Percentiles rank a stretch among this genome's conserved stretches.
phyloP scores from a whole-genome alignment of 352 stramenopile genomes.

The Elongisporangium prolatum region DNA sequence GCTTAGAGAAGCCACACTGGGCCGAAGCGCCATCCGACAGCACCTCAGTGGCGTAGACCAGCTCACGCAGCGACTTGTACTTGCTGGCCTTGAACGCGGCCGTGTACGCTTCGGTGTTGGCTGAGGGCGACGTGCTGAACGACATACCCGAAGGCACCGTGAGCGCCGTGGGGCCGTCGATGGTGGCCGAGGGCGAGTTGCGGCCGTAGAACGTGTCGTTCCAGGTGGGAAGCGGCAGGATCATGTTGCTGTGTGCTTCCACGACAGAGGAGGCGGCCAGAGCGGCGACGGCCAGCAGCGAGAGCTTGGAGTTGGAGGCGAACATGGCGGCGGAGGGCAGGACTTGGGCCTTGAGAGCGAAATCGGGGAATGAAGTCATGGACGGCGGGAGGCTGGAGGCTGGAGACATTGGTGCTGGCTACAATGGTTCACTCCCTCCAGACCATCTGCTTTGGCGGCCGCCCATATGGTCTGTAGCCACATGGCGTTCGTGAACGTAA shows the following conservation, averaged over 20 bases:
- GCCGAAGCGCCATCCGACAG: slow-evolving; percentile 14
- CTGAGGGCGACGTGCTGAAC: slow-evolving; percentile 20
- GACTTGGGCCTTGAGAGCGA: not conserved
- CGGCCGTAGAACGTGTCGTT: slow-evolving; percentile 15
- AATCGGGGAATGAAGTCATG: not conserved
- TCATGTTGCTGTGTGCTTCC: slow-evolving; percentile 26
- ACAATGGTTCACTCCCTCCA: not conserved
- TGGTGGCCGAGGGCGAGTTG: slow-evolving; percentile 18
- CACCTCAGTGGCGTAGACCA: slow-evolving; percentile 24
- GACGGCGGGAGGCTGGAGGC: not conserved
- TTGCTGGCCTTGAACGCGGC: slow-evolving; percentile 28
- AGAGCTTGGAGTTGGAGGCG: not conserved
- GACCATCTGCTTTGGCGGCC: not conserved
- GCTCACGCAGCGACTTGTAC: slow-evolving; percentile 46
- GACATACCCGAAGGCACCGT: slow-evolving; percentile 17
- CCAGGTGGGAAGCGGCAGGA: slow-evolving; percentile 25
- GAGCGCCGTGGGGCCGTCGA: slow-evolving; percentile 24
- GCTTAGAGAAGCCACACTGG: slow-evolving; percentile 38
- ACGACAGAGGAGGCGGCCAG: not conserved
- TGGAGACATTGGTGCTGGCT: not conserved
- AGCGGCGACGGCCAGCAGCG: not conserved
- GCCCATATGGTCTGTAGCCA: not conserved
- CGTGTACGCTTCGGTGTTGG: slow-evolving; percentile 27
- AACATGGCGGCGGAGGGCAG: not conserved
- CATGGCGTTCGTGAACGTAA: not conserved